A percentile compares a stretch with the other conserved stretches of the same genome.
phyloP scores from a whole-genome alignment of 1,139 yeast species.

The Kluyveromyces sp. region DNA sequence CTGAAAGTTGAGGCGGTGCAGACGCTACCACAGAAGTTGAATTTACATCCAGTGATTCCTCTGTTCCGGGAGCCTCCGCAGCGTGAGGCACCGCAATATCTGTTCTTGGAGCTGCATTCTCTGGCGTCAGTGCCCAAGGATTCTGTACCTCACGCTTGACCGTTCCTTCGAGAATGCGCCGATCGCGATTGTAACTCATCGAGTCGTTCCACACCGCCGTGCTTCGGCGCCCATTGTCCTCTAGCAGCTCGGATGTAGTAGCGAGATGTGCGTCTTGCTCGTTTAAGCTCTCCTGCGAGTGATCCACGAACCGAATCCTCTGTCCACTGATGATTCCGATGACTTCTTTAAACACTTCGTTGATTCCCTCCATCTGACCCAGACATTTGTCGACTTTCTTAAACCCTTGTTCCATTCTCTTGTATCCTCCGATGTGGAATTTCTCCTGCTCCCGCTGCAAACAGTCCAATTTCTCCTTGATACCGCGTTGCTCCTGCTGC shows the following conservation, averaged over 20 bases:
- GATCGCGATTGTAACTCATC: slow-evolving; percentile 5
- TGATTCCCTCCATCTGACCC: slow-evolving; percentile 23
- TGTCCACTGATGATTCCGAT: slow-evolving; percentile 37
- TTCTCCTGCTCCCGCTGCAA: slow-evolving; percentile 35
- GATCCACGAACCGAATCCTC: slow-evolving; percentile 34
- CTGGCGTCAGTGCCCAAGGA: slow-evolving; percentile 1
- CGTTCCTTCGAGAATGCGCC: slow-evolving; percentile 3
- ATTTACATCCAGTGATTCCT: background rate
- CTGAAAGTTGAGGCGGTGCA: background rate
- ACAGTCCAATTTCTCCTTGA: slow-evolving; percentile 13
- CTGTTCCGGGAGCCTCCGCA: background rate
- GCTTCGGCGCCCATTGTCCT: slow-evolving; percentile 20
- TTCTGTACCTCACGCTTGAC: slow-evolving; percentile 5
- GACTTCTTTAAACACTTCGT: slow-evolving; percentile 31
- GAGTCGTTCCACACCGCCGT: slow-evolving; percentile 2
- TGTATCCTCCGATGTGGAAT: slow-evolving; percentile 16
- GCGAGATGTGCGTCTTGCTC: slow-evolving; percentile 26
- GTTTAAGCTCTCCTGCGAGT: slow-evolving; percentile 36
- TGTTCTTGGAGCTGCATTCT: background rate
- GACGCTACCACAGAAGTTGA: background rate
- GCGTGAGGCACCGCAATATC: background rate
- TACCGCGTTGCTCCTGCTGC: slow-evolving; percentile 14
- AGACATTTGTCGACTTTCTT: slow-evolving; percentile 17
- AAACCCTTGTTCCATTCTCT: slow-evolving; percentile 19
- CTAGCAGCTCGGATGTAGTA: slow-evolving; percentile 13